Percentiles rank a stretch among this genome's conserved stretches.
Conservation (phyloP, 1,284 basidiomycete genomes). For the Rhodotorula sp. region DNA sequence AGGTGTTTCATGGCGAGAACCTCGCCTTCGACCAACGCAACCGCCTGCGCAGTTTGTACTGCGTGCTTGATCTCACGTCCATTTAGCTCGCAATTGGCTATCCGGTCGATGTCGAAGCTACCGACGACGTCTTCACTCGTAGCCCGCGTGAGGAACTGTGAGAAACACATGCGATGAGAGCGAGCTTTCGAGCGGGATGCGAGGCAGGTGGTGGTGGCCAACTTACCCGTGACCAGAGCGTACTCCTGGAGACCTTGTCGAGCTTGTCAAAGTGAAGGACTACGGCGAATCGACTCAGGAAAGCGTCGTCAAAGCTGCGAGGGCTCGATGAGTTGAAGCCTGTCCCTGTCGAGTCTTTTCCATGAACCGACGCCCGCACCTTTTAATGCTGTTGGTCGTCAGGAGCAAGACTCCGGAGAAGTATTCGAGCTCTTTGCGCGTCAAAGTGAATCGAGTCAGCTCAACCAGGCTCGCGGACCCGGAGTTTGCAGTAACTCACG, state of each 20-base stretch:
- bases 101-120: slow-evolving; percentile 16
- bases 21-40: slow-evolving; percentile 23
- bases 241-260: slow-evolving; percentile 19
- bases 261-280: slow-evolving; percentile 34
- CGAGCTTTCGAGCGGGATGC: neutral
- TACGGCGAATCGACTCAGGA: slow-evolving; percentile 38
- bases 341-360: too few species aligned
- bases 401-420: slow-evolving; percentile 38
- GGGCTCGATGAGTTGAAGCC: too few species aligned
- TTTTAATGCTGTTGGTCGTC: slow-evolving; percentile 34
- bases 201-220: too few species aligned
- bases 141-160: slow-evolving; percentile 12
- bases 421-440: slow-evolving; percentile 34
- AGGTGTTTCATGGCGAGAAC: slow-evolving; percentile 16
- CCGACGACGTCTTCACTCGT: neutral
- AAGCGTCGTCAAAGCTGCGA: slow-evolving; percentile 38
- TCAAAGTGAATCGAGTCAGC: too few species aligned
- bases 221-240: slow-evolving; percentile 24
- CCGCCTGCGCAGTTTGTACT: slow-evolving; percentile 35
- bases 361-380: neutral
- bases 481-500: slow-evolving; percentile 4
- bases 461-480: too few species aligned
- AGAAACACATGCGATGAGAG: neutral
- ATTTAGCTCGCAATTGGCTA: slow-evolving; percentile 24
- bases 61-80: slow-evolving; percentile 40